Conservation (phyloP, 495 filamentous ascomycete species). For the Cenococcum geophilum region DNA sequence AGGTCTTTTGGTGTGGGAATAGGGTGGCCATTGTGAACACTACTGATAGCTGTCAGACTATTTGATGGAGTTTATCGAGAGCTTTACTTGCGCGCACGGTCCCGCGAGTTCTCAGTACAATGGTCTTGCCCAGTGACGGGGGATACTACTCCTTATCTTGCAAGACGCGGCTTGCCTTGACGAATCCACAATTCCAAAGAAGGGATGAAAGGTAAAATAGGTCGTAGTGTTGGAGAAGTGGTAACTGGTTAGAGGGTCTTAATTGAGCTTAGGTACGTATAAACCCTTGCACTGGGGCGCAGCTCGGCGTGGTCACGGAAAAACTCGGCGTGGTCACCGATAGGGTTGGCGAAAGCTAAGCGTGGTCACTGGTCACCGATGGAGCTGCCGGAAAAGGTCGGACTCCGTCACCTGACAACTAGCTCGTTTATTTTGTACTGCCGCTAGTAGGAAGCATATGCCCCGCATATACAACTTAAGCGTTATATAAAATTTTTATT, state of each 20-base stretch:
- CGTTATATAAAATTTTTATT: too few species aligned
- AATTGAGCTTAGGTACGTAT: neutral
- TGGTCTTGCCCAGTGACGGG: neutral
- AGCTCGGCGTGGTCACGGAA: too few species aligned
- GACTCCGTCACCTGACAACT: too few species aligned
- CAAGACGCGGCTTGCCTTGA: neutral
- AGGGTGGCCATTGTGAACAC: slow-evolving; percentile 13
- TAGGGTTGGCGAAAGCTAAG: too few species aligned
- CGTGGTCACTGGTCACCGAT: too few species aligned
- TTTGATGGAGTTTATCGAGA: neutral
- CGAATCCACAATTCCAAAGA: neutral
- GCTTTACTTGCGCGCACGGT: neutral
- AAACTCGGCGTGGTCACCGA: too few species aligned
- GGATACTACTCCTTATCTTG: neutral
- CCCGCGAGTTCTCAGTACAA: neutral
- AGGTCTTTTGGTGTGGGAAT: slow-evolving; percentile 16
- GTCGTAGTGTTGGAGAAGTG: neutral
- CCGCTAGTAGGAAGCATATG: too few species aligned
- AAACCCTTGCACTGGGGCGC: neutral
- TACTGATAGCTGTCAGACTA: neutral
- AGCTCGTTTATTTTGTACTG: too few species aligned
- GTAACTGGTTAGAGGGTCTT: neutral
- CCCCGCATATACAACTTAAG: too few species aligned
- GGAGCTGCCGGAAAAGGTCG: too few species aligned
- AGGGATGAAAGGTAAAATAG: neutral